phyloP scores from a whole-genome alignment of 768 basidiomycete species.

The Lepiota brunneoincarnata region DNA sequence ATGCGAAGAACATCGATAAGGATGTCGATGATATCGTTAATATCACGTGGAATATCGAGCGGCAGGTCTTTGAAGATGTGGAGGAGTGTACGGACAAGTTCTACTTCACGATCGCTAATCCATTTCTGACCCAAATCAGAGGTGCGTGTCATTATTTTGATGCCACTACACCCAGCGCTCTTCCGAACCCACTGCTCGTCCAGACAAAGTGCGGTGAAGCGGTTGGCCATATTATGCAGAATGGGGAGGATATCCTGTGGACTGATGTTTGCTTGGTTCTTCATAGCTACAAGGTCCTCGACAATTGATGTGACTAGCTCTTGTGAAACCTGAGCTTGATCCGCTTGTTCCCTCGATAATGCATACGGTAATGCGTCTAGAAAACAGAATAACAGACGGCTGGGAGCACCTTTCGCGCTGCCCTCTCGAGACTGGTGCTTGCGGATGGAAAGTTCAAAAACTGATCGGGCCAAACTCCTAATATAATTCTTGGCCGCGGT shows the following conservation, averaged over 20 bases:
- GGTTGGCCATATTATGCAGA: slow-evolving; percentile 78
- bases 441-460: slow-evolving; percentile 76
- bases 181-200: slow-evolving; percentile 91
- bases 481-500: slow-evolving; percentile 70
- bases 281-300: slow-evolving; percentile 61
- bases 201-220: slow-evolving; percentile 83
- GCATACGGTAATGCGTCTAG: slow-evolving; percentile 82
- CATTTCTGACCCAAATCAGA: slow-evolving; percentile 73
- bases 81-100: slow-evolving; percentile 85
- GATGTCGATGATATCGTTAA: slow-evolving; percentile 76
- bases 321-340: slow-evolving; percentile 60
- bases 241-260: slow-evolving; percentile 60
- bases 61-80: slow-evolving; percentile 95
- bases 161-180: slow-evolving; percentile 84
- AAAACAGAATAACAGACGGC: slow-evolving; percentile 60
- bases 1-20: slow-evolving; percentile 65
- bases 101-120: slow-evolving; percentile 84
- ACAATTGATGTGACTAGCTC: slow-evolving; percentile 62
- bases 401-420: slow-evolving; percentile 51
- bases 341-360: slow-evolving; percentile 61
- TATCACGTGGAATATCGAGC: slow-evolving; percentile 79
- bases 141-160: slow-evolving; percentile 74
- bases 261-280: slow-evolving; percentile 40
- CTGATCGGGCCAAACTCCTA: slow-evolving; percentile 60
- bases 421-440: slow-evolving; percentile 53